Evolutionary conservation across 345 rosid species (phyloP), one percentile per base, ranked within the genome.

Genomic region (Nephelium lappaceum): DNA sequence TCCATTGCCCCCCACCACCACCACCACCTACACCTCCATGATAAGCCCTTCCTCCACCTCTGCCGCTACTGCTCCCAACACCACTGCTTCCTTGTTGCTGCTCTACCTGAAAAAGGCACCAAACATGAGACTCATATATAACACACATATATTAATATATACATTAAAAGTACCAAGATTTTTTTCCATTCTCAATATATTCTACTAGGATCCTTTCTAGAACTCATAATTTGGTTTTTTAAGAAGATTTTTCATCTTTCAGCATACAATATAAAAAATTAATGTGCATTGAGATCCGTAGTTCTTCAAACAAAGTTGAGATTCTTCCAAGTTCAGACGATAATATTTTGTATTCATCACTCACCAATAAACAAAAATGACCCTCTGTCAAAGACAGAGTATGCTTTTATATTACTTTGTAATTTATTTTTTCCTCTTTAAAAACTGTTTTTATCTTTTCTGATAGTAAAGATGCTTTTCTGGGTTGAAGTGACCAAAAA

Each of bases 1-100:
- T 91, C 98, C 98, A 95, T 58, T 87, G 93, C 21, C 91, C 83
- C 7, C 87, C 77, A 3, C 88, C 85, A 45, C 51, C 62, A 18
- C 61, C 61, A 68, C 71, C 71, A 12, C n/a, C n/a, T n/a, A 71
- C 80, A 18, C 78, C 83, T 9, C 82, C 80, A 64, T 81, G 42
- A 27, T 81, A 81, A 60, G 25, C 64, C 79, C 88, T 88, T 69
- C 78, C 66, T 31, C 70, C 75, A 36, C 73, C 74, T 71, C 84
- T 79, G 62, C 78, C 49, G 36, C 78, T 31, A 65, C 73, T 76
- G 47, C 73, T 63, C 69, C 73, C 72, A 73, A 81, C 70, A 36
- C 82, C 57, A 16, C 71, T 82, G 84, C 83, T 74, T 73, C 79
- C 84, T 57, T 24, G 49, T 71, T 69, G 83, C 77, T 79, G 87